These are phyloP conservation scores for Arxiozyma bovina DNA, from an alignment of 1,139 yeast species.

Conservation along the genomic window DNA sequence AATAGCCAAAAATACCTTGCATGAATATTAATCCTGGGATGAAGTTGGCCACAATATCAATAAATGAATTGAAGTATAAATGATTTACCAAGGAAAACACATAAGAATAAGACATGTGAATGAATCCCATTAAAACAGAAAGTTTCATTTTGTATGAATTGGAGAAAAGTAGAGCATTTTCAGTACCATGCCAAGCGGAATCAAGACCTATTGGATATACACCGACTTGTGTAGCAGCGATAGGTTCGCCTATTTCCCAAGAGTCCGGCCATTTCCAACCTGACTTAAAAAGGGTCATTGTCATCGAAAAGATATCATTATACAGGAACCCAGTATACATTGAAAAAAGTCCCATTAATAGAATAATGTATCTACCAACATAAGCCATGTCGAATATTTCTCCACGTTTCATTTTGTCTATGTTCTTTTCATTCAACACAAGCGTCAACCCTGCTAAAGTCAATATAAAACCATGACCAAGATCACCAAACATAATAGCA, in stretches of 20 bases:
- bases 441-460: conserved; percentile 61
- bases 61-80: conserved; percentile 58
- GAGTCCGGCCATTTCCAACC: conserved; percentile 90
- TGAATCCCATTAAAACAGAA: conserved; percentile 88
- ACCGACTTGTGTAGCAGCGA: conserved; percentile 56
- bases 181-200: conserved; percentile 96
- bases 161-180: conserved; percentile 78
- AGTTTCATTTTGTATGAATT: conserved; percentile 95
- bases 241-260: conserved; percentile 52
- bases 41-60: conserved; percentile 87
- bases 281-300: conserved; percentile 74
- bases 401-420: conserved; percentile 66
- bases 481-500: conserved; percentile 98
- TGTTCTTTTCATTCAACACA: conserved; percentile 57
- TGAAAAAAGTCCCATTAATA: conserved; percentile 88
- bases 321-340: conserved; percentile 89
- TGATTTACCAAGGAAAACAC: conserved; percentile 79
- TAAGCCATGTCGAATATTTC: conserved; percentile 97
- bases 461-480: conserved; percentile 88
- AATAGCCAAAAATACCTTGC: conserved; percentile 93
- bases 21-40: conserved; percentile 88
- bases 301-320: conserved; percentile 85
- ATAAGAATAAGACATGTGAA: conserved; percentile 89
- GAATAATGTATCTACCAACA: conserved; percentile 78
- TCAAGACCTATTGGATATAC: conserved; percentile 82